Conservation (phyloP, 2,329 filamentous ascomycete species). For the Colletotrichum zoysiae region DNA sequence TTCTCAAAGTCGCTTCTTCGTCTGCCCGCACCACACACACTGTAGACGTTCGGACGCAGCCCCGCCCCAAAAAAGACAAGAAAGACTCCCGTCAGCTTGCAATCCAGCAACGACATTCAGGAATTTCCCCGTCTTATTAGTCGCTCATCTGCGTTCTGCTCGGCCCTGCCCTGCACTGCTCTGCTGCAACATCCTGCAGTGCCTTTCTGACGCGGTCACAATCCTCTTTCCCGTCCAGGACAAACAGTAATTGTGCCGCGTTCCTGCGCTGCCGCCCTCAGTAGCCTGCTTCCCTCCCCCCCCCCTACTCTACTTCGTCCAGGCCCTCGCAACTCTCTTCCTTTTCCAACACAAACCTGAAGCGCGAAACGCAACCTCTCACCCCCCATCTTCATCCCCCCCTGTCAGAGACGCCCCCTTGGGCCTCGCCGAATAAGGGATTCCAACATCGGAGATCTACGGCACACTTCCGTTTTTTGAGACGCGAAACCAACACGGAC, state of each 20-base stretch:
- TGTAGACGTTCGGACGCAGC: background rate
- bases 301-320: background rate
- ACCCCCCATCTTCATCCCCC: slow-evolving; percentile 38
- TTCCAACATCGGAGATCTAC: slow-evolving; percentile 40
- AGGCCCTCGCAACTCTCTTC: background rate
- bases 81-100: background rate
- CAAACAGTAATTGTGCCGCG: slow-evolving; percentile 32
- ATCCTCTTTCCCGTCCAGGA: slow-evolving; percentile 3
- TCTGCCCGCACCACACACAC: slow-evolving; percentile 1
- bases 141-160: slow-evolving; percentile 2
- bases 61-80: background rate
- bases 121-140: slow-evolving; percentile 22
- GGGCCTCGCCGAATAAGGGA: slow-evolving; percentile 41
- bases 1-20: background rate
- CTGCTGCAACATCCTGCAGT: slow-evolving; percentile 4
- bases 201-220: background rate
- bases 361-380: slow-evolving; percentile 39
- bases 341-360: slow-evolving; percentile 40
- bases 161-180: background rate
- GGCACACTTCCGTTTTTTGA: slow-evolving; percentile 33
- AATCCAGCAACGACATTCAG: slow-evolving; percentile 9
- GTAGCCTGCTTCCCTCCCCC: slow-evolving; percentile 2
- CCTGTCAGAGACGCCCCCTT: slow-evolving; percentile 35
- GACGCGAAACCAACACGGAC: slow-evolving; percentile 41
- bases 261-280: slow-evolving; percentile 28